phyloP scores from a whole-genome alignment of 176 grass and related monocot species.

The Phragmites australis region DNA sequence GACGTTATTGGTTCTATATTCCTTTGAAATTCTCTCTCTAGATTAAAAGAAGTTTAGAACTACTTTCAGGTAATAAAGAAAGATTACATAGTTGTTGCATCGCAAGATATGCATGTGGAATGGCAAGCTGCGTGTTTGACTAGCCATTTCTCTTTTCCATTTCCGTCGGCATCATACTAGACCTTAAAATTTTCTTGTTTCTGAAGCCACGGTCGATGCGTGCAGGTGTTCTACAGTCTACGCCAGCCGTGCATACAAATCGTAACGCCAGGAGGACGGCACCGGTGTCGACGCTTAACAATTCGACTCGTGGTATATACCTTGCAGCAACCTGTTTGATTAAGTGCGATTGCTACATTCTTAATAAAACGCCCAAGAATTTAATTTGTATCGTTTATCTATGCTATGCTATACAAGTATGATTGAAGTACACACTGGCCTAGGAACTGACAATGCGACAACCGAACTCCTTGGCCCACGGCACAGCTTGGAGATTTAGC shows the following conservation, averaged over 20 bases:
- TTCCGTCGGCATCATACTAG: no score
- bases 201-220: background rate
- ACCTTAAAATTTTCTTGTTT: background rate
- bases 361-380: background rate
- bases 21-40: background rate
- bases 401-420: background rate
- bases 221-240: constrained; percentile 30
- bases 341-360: background rate
- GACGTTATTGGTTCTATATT: background rate
- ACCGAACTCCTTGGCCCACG: background rate
- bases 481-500: background rate
- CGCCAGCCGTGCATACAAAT: background rate
- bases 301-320: constrained; percentile 13
- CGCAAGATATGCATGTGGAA: constrained; percentile 6
- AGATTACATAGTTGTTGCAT: no score
- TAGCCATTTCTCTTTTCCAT: background rate
- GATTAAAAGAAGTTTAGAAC: no score
- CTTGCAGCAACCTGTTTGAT: background rate
- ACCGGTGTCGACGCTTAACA: background rate
- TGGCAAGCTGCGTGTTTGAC: constrained; percentile 13
- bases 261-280: background rate
- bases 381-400: background rate
- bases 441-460: background rate
- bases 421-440: background rate
- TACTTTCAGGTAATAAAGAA: no score